These are phyloP conservation scores for Abortiporus biennis DNA, from an alignment of 1,284 basidiomycete genomes.

Conservation along the genomic window DNA sequence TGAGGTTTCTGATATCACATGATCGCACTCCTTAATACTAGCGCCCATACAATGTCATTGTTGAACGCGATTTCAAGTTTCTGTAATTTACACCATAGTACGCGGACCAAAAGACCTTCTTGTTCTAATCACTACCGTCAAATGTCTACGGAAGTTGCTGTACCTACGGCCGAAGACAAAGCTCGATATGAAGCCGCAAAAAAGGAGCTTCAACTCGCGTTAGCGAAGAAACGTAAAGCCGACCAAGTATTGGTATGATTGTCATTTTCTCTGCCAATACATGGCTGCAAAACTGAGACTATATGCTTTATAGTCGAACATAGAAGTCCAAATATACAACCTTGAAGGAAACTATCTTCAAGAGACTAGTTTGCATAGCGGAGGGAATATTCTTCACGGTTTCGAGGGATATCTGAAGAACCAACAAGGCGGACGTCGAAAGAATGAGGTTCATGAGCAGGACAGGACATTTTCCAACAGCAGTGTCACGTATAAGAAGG, in stretches of 20 bases:
- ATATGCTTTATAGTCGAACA: slow-evolving; percentile 55
- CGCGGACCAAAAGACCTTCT: too few relatives aligned
- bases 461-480: slow-evolving; percentile 78
- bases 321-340: slow-evolving; percentile 70
- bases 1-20: too few relatives aligned
- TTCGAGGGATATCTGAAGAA: slow-evolving; percentile 82
- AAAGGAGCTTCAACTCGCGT: slow-evolving; percentile 63
- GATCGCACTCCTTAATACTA: too few relatives aligned
- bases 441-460: slow-evolving; percentile 67
- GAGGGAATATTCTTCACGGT: slow-evolving; percentile 79
- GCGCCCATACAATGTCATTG: too few relatives aligned
- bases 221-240: slow-evolving; percentile 62
- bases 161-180: slow-evolving; percentile 52
- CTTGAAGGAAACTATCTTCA: slow-evolving; percentile 67
- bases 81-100: too few relatives aligned
- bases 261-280: background rate
- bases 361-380: slow-evolving; percentile 65
- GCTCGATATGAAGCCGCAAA: slow-evolving; percentile 61
- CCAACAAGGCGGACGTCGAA: slow-evolving; percentile 55
- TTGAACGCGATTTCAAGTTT: too few relatives aligned
- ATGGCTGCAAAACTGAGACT: too few relatives aligned
- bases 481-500: slow-evolving; percentile 69
- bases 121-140: too few relatives aligned
- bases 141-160: slow-evolving; percentile 20
- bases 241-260: slow-evolving; percentile 67